Conservation (phyloP, 2,329 filamentous ascomycete species). For the Cladosporium halotolerans region DNA sequence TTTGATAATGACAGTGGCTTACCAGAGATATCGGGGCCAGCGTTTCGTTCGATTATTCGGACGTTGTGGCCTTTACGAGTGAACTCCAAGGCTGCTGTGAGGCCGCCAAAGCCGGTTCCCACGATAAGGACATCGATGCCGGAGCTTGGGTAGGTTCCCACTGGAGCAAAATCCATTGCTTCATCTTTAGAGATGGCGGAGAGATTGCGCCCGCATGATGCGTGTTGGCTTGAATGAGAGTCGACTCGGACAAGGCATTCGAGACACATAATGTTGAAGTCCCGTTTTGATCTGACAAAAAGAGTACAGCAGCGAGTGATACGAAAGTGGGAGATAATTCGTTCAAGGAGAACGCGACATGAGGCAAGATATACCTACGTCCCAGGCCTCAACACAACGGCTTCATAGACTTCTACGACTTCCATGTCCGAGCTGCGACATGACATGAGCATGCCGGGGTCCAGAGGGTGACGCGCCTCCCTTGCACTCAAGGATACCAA, state of each 20-base stretch:
- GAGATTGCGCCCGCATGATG: background rate
- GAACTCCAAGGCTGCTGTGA: slow-evolving; percentile 21
- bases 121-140: slow-evolving; percentile 22
- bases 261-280: background rate
- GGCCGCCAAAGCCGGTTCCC: slow-evolving; percentile 21
- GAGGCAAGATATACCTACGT: no score
- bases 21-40: slow-evolving; percentile 46
- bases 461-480: background rate
- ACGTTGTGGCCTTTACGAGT: slow-evolving; percentile 23
- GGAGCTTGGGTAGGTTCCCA: slow-evolving; percentile 42
- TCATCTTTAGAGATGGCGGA: slow-evolving; percentile 16
- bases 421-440: no score
- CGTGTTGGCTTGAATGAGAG: background rate
- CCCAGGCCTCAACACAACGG: no score
- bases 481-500: background rate
- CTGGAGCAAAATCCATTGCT: slow-evolving; percentile 24
- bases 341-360: no score
- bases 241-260: slow-evolving; percentile 1
- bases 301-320: no score
- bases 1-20: slow-evolving; percentile 13
- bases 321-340: no score
- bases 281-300: no score
- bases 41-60: slow-evolving; percentile 28
- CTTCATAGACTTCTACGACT: no score
- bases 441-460: no score